Evolutionary conservation across 495 filamentous ascomycete genomes (phyloP).

Genomic region (Alectoria sarmentosa): DNA sequence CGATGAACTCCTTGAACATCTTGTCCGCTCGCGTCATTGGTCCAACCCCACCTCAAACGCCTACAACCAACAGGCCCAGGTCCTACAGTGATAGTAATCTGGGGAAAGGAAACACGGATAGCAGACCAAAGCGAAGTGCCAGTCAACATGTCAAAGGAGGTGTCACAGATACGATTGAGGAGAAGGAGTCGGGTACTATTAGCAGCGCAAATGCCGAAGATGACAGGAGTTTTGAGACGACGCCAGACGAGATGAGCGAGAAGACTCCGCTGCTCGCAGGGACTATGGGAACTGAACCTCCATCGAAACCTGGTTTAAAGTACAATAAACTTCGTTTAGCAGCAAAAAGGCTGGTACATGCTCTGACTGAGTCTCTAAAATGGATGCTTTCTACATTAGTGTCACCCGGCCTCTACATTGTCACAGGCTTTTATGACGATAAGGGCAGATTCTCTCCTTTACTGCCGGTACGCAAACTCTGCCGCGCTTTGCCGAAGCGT

Average conservation of each 20-base stretch:
- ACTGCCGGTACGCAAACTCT: slow-evolving; percentile 51
- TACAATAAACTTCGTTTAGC: slow-evolving; percentile 41
- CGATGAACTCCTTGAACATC: slow-evolving; percentile 98
- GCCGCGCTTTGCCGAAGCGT: slow-evolving; percentile 37
- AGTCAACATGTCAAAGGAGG: slow-evolving; percentile 39
- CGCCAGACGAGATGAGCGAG: slow-evolving; percentile 46
- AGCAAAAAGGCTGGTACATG: slow-evolving; percentile 27
- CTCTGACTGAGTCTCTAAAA: slow-evolving; percentile 28
- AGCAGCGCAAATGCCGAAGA: slow-evolving; percentile 33
- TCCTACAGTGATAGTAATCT: slow-evolving; percentile 25
- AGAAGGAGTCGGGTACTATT: slow-evolving; percentile 22
- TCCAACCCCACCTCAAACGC: slow-evolving; percentile 43
- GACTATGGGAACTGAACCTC: slow-evolving; percentile 25
- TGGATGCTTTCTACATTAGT: slow-evolving; percentile 67
- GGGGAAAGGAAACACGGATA: slow-evolving; percentile 9
- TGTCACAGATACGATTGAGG: slow-evolving; percentile 35
- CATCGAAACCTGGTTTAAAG: slow-evolving; percentile 46
- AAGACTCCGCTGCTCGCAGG: slow-evolving; percentile 54
- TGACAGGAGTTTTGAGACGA: slow-evolving; percentile 30
- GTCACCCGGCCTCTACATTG: slow-evolving; percentile 70
- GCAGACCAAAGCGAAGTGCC: slow-evolving; percentile 31
- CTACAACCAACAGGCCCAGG: slow-evolving; percentile 23
- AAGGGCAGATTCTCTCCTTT: slow-evolving; percentile 70
- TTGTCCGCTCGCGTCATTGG: slow-evolving; percentile 80
- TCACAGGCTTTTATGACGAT: slow-evolving; percentile 74